A percentile compares a stretch with the other conserved stretches of the same genome.
These are phyloP conservation scores for Wickerhamiella galacta DNA, from an alignment of 805 yeast genomes.

Conservation along the genomic window DNA sequence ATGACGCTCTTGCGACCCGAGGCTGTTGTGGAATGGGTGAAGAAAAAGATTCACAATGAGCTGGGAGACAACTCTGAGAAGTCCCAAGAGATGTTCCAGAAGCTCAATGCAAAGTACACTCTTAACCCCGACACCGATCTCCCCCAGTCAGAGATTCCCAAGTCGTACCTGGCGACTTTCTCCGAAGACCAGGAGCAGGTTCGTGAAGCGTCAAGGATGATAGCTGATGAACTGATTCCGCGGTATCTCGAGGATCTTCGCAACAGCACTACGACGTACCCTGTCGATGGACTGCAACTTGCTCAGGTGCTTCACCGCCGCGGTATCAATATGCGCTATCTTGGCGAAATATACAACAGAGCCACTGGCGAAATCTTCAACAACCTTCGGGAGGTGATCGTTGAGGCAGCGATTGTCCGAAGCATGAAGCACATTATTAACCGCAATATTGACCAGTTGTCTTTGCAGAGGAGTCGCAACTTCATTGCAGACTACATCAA, in stretches of 20 bases:
- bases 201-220: conserved; percentile 49
- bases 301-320: conserved; percentile 48
- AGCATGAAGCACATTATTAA: conserved; percentile 61
- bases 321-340: conserved; percentile 81
- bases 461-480: conserved; percentile 38
- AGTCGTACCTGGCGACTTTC: conserved; percentile 23
- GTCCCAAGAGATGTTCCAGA: conserved; percentile 21
- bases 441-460: conserved; percentile 28
- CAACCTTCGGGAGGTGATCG: conserved; percentile 32
- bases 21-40: conserved; percentile 86
- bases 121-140: conserved; percentile 70
- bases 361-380: conserved; percentile 26
- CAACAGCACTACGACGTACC: conserved; percentile 33
- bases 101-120: conserved; percentile 37
- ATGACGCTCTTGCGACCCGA: conserved; percentile 70
- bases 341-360: conserved; percentile 43
- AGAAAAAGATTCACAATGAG: conserved; percentile 39
- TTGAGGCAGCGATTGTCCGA: conserved; percentile 65
- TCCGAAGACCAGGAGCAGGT: conserved; percentile 46
- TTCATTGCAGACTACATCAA: conserved; percentile 59
- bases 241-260: conserved; percentile 41
- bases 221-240: conserved; percentile 43
- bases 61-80: conserved; percentile 26
- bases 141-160: conserved; percentile 23
- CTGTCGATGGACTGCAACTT: conserved; percentile 71